Conservation (phyloP, 139 green algal genomes). For the Tetradesmus obliquus region DNA sequence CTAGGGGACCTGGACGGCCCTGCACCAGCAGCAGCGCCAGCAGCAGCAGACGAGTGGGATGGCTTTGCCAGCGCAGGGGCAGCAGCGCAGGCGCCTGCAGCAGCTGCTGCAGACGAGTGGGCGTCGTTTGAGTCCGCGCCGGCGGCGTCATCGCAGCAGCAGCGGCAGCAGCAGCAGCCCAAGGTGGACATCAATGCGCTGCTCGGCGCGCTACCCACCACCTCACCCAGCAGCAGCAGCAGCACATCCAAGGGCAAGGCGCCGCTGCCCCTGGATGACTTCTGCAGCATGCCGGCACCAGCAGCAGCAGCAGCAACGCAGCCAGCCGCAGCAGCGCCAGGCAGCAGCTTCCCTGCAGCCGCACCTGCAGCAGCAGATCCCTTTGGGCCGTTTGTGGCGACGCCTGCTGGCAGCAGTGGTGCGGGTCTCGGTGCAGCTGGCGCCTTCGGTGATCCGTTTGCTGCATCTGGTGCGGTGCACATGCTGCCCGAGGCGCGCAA, state of each 20-base stretch:
- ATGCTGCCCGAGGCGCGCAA: slow-evolving; percentile 19
- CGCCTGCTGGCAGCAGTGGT: neutral
- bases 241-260: neutral
- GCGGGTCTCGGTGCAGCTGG: neutral
- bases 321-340: neutral
- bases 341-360: neutral
- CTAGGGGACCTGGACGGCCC: slow-evolving; percentile 58
- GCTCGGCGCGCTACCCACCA: slow-evolving; percentile 15
- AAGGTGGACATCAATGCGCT: slow-evolving; percentile 35
- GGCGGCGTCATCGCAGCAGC: neutral
- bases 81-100: slow-evolving; percentile 4
- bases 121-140: slow-evolving; percentile 41
- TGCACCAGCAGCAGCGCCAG: slow-evolving; percentile 17
- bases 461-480: neutral
- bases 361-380: slow-evolving; percentile 13
- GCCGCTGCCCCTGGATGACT: slow-evolving; percentile 6
- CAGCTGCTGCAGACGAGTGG: slow-evolving; percentile 14
- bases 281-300: neutral
- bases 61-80: slow-evolving; percentile 31
- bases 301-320: neutral
- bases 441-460: slow-evolving; percentile 8
- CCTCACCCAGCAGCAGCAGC: neutral
- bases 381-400: slow-evolving; percentile 32
- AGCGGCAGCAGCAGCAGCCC: neutral
- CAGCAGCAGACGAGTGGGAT: slow-evolving; percentile 11